Evolutionary conservation across 2,329 filamentous ascomycete genomes (phyloP).

Genomic region (Trichoderma simmonsii): DNA sequence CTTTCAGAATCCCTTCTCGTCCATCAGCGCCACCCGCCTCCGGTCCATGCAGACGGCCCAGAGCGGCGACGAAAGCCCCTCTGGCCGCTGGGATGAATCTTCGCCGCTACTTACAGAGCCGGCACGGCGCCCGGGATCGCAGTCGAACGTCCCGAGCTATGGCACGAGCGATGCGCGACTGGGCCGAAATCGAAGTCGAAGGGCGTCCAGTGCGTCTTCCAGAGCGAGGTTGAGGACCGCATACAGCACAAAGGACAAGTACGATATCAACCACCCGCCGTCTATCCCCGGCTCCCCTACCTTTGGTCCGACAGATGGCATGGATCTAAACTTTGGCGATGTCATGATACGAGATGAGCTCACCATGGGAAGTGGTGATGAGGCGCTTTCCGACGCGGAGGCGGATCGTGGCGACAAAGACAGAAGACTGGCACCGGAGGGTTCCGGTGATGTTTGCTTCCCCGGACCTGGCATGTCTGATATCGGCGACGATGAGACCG

Average conservation of each 20-base stretch:
- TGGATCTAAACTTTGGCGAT: slow-evolving; percentile 61
- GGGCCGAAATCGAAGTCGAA: slow-evolving; percentile 40
- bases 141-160: slow-evolving; percentile 35
- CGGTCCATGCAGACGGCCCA: slow-evolving; percentile 36
- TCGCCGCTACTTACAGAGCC: slow-evolving; percentile 51
- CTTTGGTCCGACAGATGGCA: slow-evolving; percentile 46
- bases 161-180: slow-evolving; percentile 40
- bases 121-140: slow-evolving; percentile 24
- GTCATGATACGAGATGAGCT: slow-evolving; percentile 69
- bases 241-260: slow-evolving; percentile 42
- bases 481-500: slow-evolving; percentile 71
- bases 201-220: slow-evolving; percentile 52
- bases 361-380: slow-evolving; percentile 35
- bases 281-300: slow-evolving; percentile 62
- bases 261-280: slow-evolving; percentile 67
- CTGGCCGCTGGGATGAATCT: slow-evolving; percentile 44
- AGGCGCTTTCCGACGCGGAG: slow-evolving; percentile 32
- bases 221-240: slow-evolving; percentile 39
- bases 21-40: slow-evolving; percentile 33
- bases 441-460: slow-evolving; percentile 89
- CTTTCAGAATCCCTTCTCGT: slow-evolving; percentile 35
- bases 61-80: slow-evolving; percentile 47
- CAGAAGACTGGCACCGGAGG: slow-evolving; percentile 57
- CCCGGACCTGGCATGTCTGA: slow-evolving; percentile 72
- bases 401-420: slow-evolving; percentile 28